These are phyloP conservation scores for Coemansia biformis DNA, from an alignment of 192 early-diverging fungal species.

Conservation along the genomic window DNA sequence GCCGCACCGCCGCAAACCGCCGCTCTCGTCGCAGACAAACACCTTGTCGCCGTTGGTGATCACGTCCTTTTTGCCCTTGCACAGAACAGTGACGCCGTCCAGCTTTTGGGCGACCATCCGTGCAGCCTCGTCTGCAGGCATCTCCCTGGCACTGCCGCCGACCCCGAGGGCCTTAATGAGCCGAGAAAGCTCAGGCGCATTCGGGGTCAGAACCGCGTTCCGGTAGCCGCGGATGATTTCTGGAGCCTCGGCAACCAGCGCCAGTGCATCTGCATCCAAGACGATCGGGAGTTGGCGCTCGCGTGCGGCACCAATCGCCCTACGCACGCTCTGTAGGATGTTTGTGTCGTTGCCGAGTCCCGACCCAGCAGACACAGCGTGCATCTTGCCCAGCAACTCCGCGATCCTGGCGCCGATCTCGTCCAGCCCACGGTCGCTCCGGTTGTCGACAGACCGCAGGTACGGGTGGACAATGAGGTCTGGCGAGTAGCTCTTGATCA, in stretches of 20 bases:
- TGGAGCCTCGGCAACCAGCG: slow-evolving; percentile 65
- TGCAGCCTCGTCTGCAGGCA: slow-evolving; percentile 36
- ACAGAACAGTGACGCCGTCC: slow-evolving; percentile 72
- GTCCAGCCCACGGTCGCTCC: slow-evolving; percentile 11
- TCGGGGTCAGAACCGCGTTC: slow-evolving; percentile 80
- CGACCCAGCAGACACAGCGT: slow-evolving; percentile 87
- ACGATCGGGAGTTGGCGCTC: slow-evolving; percentile 66
- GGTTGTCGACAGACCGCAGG: slow-evolving; percentile 49
- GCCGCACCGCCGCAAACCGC: slow-evolving; percentile 82
- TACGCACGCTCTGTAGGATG: slow-evolving; percentile 61
- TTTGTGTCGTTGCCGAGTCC: slow-evolving; percentile 75
- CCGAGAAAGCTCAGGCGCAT: slow-evolving; percentile 76
- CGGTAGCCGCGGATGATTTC: slow-evolving; percentile 66
- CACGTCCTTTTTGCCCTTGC: slow-evolving; percentile 71
- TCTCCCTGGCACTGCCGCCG: slow-evolving; percentile 34
- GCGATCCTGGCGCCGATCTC: slow-evolving; percentile 51
- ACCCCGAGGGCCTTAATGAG: slow-evolving; percentile 57
- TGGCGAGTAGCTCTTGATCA: slow-evolving; percentile 78
- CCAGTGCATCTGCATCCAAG: slow-evolving; percentile 92
- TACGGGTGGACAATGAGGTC: slow-evolving; percentile 94
- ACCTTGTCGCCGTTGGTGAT: slow-evolving; percentile 71
- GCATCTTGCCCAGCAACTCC: slow-evolving; percentile 59
- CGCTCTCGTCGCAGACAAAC: slow-evolving; percentile 56
- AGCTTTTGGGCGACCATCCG: slow-evolving; percentile 58
- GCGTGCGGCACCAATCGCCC: slow-evolving; percentile 64